Evolutionary conservation across 345 rosid genomes (phyloP).

Genomic region (Alliaria petiolata): DNA sequence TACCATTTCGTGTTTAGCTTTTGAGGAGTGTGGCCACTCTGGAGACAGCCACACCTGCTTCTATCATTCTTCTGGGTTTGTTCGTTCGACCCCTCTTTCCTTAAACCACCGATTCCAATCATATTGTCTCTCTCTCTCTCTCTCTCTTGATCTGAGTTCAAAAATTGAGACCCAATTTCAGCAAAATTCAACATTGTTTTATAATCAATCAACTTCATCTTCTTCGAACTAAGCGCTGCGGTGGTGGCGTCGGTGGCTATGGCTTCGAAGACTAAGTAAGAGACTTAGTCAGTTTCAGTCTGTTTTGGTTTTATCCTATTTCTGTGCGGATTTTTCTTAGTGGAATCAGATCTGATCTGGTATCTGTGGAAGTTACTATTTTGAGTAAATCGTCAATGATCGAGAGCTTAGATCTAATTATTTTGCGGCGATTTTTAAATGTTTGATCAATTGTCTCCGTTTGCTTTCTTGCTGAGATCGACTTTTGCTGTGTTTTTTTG

Average conservation of each 20-base stretch:
- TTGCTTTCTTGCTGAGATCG: neutral
- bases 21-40: slow-evolving; percentile 35
- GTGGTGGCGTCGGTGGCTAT: slow-evolving; percentile 13
- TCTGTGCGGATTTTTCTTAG: neutral
- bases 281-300: neutral
- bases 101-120: neutral
- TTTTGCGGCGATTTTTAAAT: neutral
- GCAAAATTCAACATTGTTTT: neutral
- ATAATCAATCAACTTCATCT: neutral
- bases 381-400: slow-evolving; percentile 25
- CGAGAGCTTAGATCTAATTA: slow-evolving; percentile 2
- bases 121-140: too few relatives aligned
- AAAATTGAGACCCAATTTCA: neutral
- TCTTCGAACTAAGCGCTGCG: neutral
- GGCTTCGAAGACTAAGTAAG: slow-evolving; percentile 38
- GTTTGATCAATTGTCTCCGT: neutral
- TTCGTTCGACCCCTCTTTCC: slow-evolving; percentile 7
- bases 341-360: slow-evolving; percentile 22
- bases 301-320: neutral
- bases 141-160: slow-evolving; percentile 26
- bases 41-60: slow-evolving; percentile 31
- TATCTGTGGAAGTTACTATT: slow-evolving; percentile 1
- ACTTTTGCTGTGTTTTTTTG: neutral
- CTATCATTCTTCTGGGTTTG: slow-evolving; percentile 20
- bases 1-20: too few relatives aligned